Evolutionary conservation across 2,329 filamentous ascomycete species (phyloP), one percentile per base, ranked within the genome.

Genomic region (Penicillium sp.): DNA sequence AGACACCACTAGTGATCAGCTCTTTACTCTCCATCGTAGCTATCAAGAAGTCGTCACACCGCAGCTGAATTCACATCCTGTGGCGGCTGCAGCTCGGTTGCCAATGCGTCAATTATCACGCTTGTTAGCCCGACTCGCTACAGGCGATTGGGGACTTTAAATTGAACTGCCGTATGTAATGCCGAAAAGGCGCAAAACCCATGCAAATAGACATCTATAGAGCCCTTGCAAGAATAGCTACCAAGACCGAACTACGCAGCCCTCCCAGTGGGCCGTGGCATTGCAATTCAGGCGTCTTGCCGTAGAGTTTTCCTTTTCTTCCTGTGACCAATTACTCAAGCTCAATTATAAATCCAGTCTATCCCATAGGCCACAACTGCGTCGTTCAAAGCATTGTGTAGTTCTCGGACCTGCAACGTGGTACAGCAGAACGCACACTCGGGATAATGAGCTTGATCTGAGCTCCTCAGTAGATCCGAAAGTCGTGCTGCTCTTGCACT

Each of bases 11-110:
- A 50, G n/a, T n/a, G 41, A 38, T 48, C 39, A 49, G 53, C 55
- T 58, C 46, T 48, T 37, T 25, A 31, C 50, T 47, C 46, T 2
- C 35, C 45, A 36, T 39, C 33, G 55, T 58, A 55, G 55, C 55
- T 58, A 50, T 54, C 50, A 47, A 39, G 33, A 47, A 39, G 33
- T 38, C 36, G 54, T 61, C 54, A 59, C 55, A 59, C 57, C 41
- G 37, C 53, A 54, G 46, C 36, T 46, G 33, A 30, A 36, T 58
- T 58, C 51, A 30, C 44, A 59, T 60, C 39, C 49, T 35, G 30
- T 54, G 52, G 39, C 45, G 46, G 34, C 45, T 39, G 43, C 39
- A 29, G 35, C 28, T 37, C 39, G 28, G 19, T 30, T 31, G 14
- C 3, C 10, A 41, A 46, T 50, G 9, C 30, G 33, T 25, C 35